Evolutionary conservation across 768 basidiomycete species (phyloP), one percentile per base, ranked within the genome.

Genomic region (Collybia nuda): DNA sequence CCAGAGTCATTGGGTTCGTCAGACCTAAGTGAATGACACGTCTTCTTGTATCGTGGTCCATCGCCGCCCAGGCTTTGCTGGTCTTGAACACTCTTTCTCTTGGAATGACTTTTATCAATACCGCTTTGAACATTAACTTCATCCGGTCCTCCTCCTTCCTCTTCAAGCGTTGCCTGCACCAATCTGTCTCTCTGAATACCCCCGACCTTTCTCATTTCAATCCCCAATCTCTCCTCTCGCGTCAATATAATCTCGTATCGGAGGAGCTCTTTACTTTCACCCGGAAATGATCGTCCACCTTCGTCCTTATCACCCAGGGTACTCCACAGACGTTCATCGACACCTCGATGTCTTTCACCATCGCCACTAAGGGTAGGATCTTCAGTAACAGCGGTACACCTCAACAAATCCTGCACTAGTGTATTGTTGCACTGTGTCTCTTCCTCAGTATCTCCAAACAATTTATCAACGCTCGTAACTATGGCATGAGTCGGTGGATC

Each of bases 191-290:
- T 0, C 52, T 41, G 15, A 40, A 11, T 26, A 35, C 43, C 19
- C 47, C 39, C 8, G 15, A 57, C 47, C 21, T 44, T 28, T 3
- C 46, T 18, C 37, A 17, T 36, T 11, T 17, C 52, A 12, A 63
- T 54, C 6, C 60, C 51, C 47, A 48, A 51, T 5, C 78, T 66
- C 52, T 81, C 79, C 19, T 62, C 64, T 36, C 73, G 67, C 17
- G 75, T 76, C 47, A 78, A 55, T 26, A 79, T 59, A 9, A 79
- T 67, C 15, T 67, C 68, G 22, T 62, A 68, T 6, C 44, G 48
- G 1, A 32, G 50, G 21, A 54, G 40, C 44, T 57, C 53, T 14
- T 11, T 3, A 11, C 32, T 32, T 32, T 32, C 32, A 11, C 32
- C 7, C 9, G 32, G 2, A 32, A 32, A 32, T 11, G 14, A 21